phyloP scores from a whole-genome alignment of 2,329 filamentous ascomycete species.

The Teratosphaeria epicoccoides region DNA sequence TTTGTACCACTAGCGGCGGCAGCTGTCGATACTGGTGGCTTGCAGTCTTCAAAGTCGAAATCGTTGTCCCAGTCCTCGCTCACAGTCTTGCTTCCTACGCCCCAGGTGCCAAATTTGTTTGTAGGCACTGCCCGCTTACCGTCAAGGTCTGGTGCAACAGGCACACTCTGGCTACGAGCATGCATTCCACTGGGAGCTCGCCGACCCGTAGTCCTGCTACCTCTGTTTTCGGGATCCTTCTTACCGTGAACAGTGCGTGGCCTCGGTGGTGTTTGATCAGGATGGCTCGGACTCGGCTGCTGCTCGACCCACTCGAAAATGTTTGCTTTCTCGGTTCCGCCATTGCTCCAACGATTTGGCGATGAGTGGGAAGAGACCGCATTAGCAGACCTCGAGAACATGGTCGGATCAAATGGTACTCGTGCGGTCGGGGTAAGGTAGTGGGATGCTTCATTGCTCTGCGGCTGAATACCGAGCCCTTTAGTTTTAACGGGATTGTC shows the following conservation, averaged over 20 bases:
- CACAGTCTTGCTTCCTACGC: conserved; percentile 63
- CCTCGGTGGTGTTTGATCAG: conserved; percentile 50
- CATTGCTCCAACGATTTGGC: conserved; percentile 27
- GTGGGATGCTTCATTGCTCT: conserved; percentile 18
- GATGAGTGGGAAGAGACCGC: conserved; percentile 27
- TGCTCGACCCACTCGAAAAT: conserved; percentile 64
- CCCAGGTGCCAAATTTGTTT: conserved; percentile 75
- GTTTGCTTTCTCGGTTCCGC: conserved; percentile 41
- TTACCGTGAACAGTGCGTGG: conserved; percentile 69
- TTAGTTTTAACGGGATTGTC: conserved; percentile 18
- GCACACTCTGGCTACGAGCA: conserved; percentile 71
- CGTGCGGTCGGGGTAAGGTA: conserved; percentile 1
- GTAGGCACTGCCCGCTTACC: conserved; percentile 46
- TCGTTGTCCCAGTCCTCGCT: conserved; percentile 88
- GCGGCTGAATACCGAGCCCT: conserved; percentile 25
- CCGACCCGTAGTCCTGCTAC: conserved; percentile 56
- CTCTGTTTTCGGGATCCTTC: conserved; percentile 58
- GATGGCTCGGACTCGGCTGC: conserved; percentile 49
- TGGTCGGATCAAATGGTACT: conserved; percentile 18
- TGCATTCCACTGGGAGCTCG: conserved; percentile 60
- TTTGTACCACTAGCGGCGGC: conserved; percentile 16
- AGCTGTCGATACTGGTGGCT: conserved; percentile 27
- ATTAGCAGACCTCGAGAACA: conserved; percentile 9
- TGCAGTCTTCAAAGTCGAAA: conserved; percentile 60
- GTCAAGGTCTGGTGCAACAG: conserved; percentile 51